Evolutionary conservation across 164 flowering plant genomes (phyloP), one percentile per base, ranked within the genome.

Genomic region (Magnolia officinalis): DNA sequence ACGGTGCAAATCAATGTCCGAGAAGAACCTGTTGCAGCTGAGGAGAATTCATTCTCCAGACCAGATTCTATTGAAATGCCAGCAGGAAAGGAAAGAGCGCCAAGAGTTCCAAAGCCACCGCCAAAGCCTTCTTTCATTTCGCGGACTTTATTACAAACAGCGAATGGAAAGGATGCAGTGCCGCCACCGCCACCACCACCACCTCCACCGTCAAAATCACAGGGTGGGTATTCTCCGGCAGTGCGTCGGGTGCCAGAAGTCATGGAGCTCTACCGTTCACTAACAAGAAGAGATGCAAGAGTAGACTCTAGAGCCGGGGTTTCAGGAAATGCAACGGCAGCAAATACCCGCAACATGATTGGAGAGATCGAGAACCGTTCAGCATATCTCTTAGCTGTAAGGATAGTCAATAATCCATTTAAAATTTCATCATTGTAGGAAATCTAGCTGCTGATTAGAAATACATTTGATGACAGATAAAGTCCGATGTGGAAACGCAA

Each of bases 351-450:
- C 74, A 88, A 90, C 81, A 93, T 91, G 97, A 93, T 93, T 50
- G 95, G 95, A 69, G 97, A 93, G 76, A 92, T 92, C 23, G 97
- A 91, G 81, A 90, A 92, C 68, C 90, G 93, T 0, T 92, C 97
- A 1, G 74, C 86, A 52, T 86, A 90, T 82, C 90, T 89, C 69
- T 75, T 87, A 19, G 90, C 93, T 50, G 95, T 91, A 85, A 88
- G 95, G 82, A 55, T 64, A 5, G 52, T 8, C 23, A 50, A 14
- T 19, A 18, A 8, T 23, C 37, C 58, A 14, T 50, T 3, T 58
- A 10, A 20, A 55, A 55, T 55, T 55, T 55, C 61, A 55, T 37
- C 61, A 55, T 55, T 3, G 61, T 55, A 55, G 18, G 18, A 55
- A n/a, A 55, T 11, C 61, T 2, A 55, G 14, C 61, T 11, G 61